Percentiles rank a stretch among this genome's conserved stretches.
phyloP scores from a whole-genome alignment of 1,284 basidiomycete species.

The Rhodotorula sp. region DNA sequence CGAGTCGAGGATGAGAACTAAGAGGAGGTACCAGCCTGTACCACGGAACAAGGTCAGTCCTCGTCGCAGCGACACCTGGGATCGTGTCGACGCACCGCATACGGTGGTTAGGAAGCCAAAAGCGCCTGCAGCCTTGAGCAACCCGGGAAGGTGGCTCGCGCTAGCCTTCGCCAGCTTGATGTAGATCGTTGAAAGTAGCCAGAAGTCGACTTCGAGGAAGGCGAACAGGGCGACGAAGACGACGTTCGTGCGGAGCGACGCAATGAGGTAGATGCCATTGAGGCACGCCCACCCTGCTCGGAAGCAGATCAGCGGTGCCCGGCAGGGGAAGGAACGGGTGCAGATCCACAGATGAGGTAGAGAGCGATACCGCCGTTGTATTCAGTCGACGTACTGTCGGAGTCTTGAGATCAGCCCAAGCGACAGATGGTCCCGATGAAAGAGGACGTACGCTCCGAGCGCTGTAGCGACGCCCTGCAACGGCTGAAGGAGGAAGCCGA shows the following conservation, averaged over 20 bases:
- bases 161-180: conserved; percentile 34
- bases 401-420: conserved; percentile 5
- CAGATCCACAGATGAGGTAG: conserved; percentile 17
- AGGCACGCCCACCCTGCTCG: conserved; percentile 35
- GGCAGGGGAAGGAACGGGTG: no score
- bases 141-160: background rate
- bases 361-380: conserved; percentile 38
- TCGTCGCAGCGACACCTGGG: no score
- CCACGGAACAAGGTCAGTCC: background rate
- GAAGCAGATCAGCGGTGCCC: background rate
- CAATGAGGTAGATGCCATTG: conserved; percentile 40
- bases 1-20: conserved; percentile 38
- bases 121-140: conserved; percentile 39
- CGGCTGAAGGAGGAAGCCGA: conserved; percentile 32
- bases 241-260: conserved; percentile 42
- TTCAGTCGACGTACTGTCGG: conserved; percentile 6
- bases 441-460: conserved; percentile 18
- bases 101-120: conserved; percentile 38
- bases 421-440: background rate
- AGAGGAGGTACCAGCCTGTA: conserved; percentile 28
- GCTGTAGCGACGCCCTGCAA: conserved; percentile 21
- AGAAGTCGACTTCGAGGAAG: conserved; percentile 40
- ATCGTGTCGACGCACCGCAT: conserved; percentile 36
- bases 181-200: conserved; percentile 38
- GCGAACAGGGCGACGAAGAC: conserved; percentile 42